Percentiles rank a stretch among this genome's conserved stretches.
Conservation (phyloP, 1,139 yeast genomes). For the Kurtzmaniella quercitrusa region DNA sequence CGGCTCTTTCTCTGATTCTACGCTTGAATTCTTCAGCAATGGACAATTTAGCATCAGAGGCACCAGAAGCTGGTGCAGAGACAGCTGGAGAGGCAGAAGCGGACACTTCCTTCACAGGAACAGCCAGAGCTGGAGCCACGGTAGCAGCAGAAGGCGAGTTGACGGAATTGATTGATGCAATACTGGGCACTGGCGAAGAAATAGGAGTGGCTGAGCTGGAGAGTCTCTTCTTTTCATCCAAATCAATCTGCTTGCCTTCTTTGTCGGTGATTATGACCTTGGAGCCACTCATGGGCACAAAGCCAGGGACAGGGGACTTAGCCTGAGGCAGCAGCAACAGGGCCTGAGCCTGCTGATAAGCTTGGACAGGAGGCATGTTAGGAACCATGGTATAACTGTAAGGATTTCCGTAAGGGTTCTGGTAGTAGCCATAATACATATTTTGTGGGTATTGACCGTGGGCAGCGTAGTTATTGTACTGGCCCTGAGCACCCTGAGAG, state of each 20-base stretch:
- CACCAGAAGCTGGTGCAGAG: slow-evolving; percentile 10
- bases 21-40: slow-evolving; percentile 21
- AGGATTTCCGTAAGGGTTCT: slow-evolving; percentile 7
- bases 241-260: slow-evolving; percentile 45
- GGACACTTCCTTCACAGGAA: slow-evolving; percentile 13
- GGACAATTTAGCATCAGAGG: slow-evolving; percentile 10
- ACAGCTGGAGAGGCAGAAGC: slow-evolving; percentile 17
- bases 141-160: slow-evolving; percentile 12
- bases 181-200: slow-evolving; percentile 12
- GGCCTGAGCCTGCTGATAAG: slow-evolving; percentile 8
- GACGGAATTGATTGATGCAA: slow-evolving; percentile 10
- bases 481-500: slow-evolving; percentile 7
- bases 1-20: slow-evolving; percentile 15
- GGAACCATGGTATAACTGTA: slow-evolving; percentile 8
- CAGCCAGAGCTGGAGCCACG: slow-evolving; percentile 10
- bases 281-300: background rate
- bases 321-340: slow-evolving; percentile 4
- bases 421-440: slow-evolving; percentile 10
- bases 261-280: slow-evolving; percentile 39
- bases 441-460: slow-evolving; percentile 13
- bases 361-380: slow-evolving; percentile 6
- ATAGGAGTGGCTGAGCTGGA: slow-evolving; percentile 15
- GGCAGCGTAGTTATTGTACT: slow-evolving; percentile 10
- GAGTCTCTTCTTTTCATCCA: slow-evolving; percentile 39
- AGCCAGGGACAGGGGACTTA: slow-evolving; percentile 2